phyloP scores from a whole-genome alignment of 495 filamentous ascomycete genomes.

The Aspergillus nanangensis region DNA sequence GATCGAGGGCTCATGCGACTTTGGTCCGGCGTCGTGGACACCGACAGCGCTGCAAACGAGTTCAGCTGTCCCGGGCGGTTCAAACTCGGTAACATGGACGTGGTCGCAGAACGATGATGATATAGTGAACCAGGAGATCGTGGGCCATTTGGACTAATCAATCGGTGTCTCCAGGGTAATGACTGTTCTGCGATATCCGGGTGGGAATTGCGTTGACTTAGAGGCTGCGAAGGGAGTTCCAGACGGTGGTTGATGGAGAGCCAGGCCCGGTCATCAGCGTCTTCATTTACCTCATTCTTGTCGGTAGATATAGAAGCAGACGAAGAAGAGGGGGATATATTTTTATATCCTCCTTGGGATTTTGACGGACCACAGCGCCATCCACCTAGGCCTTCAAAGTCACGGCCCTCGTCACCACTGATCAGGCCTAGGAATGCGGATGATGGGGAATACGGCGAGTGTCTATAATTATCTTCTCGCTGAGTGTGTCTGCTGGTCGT shows the following conservation, averaged over 20 bases:
- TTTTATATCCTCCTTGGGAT: conserved; percentile 12
- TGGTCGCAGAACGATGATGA: conserved; percentile 35
- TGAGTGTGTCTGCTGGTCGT: neutral
- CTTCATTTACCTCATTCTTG: conserved; percentile 12
- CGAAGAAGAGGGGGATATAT: conserved; percentile 35
- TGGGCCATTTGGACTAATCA: neutral
- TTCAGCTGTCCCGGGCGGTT: conserved; percentile 3
- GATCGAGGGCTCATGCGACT: conserved; percentile 1
- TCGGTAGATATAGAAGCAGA: conserved; percentile 28
- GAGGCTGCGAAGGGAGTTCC: conserved; percentile 52
- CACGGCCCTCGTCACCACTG: conserved; percentile 48
- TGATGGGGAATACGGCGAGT: conserved; percentile 9
- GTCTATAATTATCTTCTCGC: conserved; percentile 12
- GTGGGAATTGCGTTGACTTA: conserved; percentile 16
- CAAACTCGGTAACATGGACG: conserved; percentile 21
- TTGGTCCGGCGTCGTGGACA: conserved; percentile 17
- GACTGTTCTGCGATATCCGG: conserved; percentile 4
- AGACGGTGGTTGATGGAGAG: conserved; percentile 68
- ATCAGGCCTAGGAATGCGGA: conserved; percentile 26
- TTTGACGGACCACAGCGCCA: conserved; percentile 48
- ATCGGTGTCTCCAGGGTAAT: conserved; percentile 3
- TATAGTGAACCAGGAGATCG: conserved; percentile 8
- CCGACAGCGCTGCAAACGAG: conserved; percentile 13
- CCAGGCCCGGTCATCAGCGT: conserved; percentile 63
- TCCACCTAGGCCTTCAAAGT: conserved; percentile 85